These are phyloP conservation scores for Gardenia jasminoides DNA, from an alignment of 257 asterid genomes.

Conservation along the genomic window DNA sequence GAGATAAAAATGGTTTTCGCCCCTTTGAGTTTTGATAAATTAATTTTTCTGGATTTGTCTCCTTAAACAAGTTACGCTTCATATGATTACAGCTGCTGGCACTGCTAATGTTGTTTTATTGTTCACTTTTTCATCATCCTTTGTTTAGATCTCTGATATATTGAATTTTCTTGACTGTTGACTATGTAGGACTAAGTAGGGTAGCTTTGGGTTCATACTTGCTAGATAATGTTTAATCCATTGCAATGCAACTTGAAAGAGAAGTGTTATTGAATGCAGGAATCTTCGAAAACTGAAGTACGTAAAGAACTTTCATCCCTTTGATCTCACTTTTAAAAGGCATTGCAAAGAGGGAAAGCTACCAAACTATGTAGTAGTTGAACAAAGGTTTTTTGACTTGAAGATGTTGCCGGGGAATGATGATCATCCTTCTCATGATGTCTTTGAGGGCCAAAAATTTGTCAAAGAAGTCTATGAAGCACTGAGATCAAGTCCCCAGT, in stretches of 20 bases:
- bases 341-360: conserved; percentile 70
- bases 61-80: neutral
- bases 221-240: too few relatives aligned
- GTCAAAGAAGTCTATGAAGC: conserved; percentile 68
- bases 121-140: too few relatives aligned
- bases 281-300: conserved; percentile 61
- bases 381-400: conserved; percentile 59
- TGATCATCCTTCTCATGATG: conserved; percentile 79
- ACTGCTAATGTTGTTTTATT: too few relatives aligned
- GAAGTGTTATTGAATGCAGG: conserved; percentile 25
- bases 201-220: neutral
- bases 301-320: conserved; percentile 55
- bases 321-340: conserved; percentile 54
- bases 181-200: neutral
- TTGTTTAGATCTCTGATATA: neutral
- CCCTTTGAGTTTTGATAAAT: neutral
- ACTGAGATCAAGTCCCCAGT: conserved; percentile 70
- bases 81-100: neutral
- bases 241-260: too few relatives aligned
- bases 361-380: conserved; percentile 70
- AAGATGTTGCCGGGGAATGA: conserved; percentile 61
- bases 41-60: neutral
- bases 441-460: conserved; percentile 62
- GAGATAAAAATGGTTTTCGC: neutral
- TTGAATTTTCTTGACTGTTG: neutral